Evolutionary conservation across 345 rosid genomes (phyloP), one percentile per base, ranked within the genome.

Genomic region (Citrus hindsii): DNA sequence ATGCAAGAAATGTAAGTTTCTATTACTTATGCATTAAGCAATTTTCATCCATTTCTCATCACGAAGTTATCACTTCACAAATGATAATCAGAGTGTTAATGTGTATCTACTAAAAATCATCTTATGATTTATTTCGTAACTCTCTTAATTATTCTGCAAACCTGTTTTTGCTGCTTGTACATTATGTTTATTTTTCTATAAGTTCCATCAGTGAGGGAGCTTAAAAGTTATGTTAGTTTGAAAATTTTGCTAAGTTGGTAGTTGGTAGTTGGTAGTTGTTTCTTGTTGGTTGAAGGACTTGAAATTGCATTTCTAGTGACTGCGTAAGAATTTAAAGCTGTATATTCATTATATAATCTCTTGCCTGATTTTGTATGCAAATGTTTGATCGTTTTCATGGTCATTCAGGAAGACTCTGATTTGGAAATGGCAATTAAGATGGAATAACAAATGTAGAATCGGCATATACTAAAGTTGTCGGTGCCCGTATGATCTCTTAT

Each of bases 1-100:
- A 90, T 83, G 82, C 95, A 65, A 88, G 91, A 87, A 85, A 88
- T 86, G 97, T 94, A 90, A 56, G 90, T 75, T 67, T 81, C 79
- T 75, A 46, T 79, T 60, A 65, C 80, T 68, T 78, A 38, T 46
- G 19, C 21, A 9, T 46, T 60, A n/a, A 69, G 63, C 58, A 38
- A 19, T 65, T 42, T 73, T 77, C 69, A 40, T 19, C 38, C 13
- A 21, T 59, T 40, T 42, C 71, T 72, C 14, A 72, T 80, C 77
- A 56, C 71, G 35, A 38, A 46, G 79, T 33, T 27, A 61, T 64
- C n/a, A 56, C 61, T 69, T 53, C 33, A 21, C 38, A 16, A 25
- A 7, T 13, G 21, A 56, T n/a, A 24, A 33, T 76, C 67, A 33
- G 24, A 24, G 55, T 32, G 40, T 65, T 24, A 51, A 30, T 66